Evolutionary conservation across 2,329 filamentous ascomycete species (phyloP).

Genomic region (Claviceps digitariae): DNA sequence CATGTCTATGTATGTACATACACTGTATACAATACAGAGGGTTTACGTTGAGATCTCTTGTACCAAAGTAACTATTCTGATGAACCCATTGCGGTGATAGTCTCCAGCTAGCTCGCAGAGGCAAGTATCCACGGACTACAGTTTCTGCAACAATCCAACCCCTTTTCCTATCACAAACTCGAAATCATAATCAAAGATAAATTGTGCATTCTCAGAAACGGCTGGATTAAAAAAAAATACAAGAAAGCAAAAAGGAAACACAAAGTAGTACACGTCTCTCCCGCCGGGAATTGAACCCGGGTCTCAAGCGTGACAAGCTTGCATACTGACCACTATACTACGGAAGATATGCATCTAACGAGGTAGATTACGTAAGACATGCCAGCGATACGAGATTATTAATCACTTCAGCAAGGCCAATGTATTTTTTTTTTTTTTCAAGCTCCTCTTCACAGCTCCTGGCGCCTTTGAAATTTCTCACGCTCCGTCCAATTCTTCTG

Average conservation of each 20-base stretch:
- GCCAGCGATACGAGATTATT: neutral
- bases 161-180: neutral
- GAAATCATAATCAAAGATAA: no score
- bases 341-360: neutral
- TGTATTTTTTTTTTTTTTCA: neutral
- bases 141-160: neutral
- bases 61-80: neutral
- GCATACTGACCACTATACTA: slow-evolving; percentile 5
- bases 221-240: no score
- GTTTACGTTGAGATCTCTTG: neutral
- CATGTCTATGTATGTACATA: neutral
- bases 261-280: neutral
- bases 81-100: no score
- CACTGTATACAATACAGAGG: no score
- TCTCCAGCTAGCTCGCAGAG: no score
- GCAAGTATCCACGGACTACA: no score
- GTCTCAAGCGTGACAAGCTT: slow-evolving; percentile 4
- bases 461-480: neutral
- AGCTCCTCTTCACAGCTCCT: neutral
- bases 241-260: neutral
- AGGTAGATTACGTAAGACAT: neutral
- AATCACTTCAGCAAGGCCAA: neutral
- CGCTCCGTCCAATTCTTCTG: neutral
- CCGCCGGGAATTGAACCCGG: slow-evolving; percentile 3
- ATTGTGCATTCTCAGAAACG: no score